A percentile compares a stretch with the other conserved stretches of the same genome.
These are phyloP conservation scores for Nissolia schottii DNA, from an alignment of 306 rosid species.

Conservation along the genomic window DNA sequence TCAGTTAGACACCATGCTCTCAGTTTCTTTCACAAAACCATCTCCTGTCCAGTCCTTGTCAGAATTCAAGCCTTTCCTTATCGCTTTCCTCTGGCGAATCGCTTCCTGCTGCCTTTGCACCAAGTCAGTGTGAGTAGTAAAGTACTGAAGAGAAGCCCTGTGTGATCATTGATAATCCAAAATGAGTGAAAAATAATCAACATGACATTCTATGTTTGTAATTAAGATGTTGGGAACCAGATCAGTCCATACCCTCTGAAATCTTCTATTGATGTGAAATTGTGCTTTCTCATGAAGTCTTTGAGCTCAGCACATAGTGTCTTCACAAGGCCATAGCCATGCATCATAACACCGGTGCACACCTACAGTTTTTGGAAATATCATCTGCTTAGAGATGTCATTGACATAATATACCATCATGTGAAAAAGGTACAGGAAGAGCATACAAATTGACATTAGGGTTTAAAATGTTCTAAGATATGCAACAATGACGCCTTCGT, in stretches of 20 bases:
- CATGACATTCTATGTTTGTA: neutral
- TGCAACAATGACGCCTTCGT: neutral
- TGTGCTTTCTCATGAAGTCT: constrained; percentile 85
- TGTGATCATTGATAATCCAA: constrained; percentile 5
- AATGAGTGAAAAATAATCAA: neutral
- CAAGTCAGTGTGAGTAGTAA: constrained; percentile 87
- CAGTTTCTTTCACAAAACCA: constrained; percentile 87
- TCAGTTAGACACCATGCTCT: constrained; percentile 98
- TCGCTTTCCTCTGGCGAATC: constrained; percentile 75
- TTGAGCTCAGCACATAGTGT: constrained; percentile 70
- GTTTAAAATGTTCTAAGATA: too few species aligned
- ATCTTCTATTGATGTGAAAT: constrained; percentile 81
- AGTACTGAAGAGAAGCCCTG: constrained; percentile 82
- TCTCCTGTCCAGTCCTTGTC: constrained; percentile 99
- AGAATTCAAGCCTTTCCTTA: constrained; percentile 72
- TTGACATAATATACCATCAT: neutral
- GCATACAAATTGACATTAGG: neutral
- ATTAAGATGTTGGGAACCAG: neutral
- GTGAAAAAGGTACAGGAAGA: neutral
- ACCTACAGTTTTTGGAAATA: constrained; percentile 43
- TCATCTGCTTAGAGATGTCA: neutral
- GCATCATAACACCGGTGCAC: constrained; percentile 99
- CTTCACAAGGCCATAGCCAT: constrained; percentile 93
- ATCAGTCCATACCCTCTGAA: constrained; percentile 74
- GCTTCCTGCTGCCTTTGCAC: constrained; percentile 87